Base-by-base conservation (phyloP, 306 rosid species). In the Senna siamea region DNA sequence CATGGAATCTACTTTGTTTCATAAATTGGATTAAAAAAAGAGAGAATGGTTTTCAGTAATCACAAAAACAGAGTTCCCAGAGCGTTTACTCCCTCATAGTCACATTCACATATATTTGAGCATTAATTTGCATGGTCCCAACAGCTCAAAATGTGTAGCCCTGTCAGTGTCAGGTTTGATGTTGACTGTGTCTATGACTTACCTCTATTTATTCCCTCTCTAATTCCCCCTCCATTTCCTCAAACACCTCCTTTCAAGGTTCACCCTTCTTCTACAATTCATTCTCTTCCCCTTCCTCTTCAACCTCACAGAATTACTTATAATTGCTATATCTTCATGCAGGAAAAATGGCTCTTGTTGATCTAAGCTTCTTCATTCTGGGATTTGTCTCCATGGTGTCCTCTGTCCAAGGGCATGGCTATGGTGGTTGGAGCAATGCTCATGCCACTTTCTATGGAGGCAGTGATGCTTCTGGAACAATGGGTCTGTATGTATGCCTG, bases 391-490 rank as follows among this genome's bases (percentile, higher is more conserved):
- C 85, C 53, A 35, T 80, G 46, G 38, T 85, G 46, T 79, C 86
- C 17, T 78, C 70, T 53, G 90, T 79, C 38, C 40, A 69, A 53
- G 90, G 88, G 10, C 79, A 85, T 76, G 77, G 78, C 5, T 78
- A 79, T 74, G 72, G 82, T 6, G 93, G 93, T 40, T 90, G 96
- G 96, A 81, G 66, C 22, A 85, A 82, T 78, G 97, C 92, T 71
- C 97, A 88, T 74, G 97, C 97, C 64, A 91, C 97, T 63, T 91
- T 91, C 86, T 91, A 91, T 62, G 97, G 97, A 4, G 97, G 93
- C 3, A 83, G 89, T 69, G 97, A 91, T 83, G 93, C 97, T 78
- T 87, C 97, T 34, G 97, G 97, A 14, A 91, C 97, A 65, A 88
- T 91, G 93, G 97, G 93, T 91, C 86, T 50, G 84, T 17, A 37